Percentiles rank a stretch among this genome's conserved stretches.
Evolutionary conservation across 495 filamentous ascomycete genomes (phyloP).

Genomic region (Podospora anserina): DNA sequence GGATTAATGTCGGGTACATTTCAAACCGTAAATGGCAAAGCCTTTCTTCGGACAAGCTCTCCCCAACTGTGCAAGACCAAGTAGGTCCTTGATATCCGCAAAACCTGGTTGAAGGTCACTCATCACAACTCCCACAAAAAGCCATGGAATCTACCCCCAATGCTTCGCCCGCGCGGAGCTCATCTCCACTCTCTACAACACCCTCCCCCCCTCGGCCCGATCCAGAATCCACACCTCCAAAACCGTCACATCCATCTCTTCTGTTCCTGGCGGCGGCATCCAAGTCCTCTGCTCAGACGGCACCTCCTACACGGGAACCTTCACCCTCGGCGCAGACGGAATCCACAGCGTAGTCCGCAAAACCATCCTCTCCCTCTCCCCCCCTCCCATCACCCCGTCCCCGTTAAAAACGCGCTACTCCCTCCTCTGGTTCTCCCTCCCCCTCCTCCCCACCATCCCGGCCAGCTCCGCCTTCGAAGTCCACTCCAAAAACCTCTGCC

Average conservation of each 20-base stretch:
- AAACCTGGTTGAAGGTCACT: neutral
- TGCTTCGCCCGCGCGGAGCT: conserved; percentile 33
- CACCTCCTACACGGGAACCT: conserved; percentile 35
- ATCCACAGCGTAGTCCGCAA: conserved; percentile 43
- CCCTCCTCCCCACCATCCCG: neutral
- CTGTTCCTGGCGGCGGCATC: conserved; percentile 4
- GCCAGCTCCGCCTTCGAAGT: neutral
- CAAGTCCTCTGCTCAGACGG: conserved; percentile 40
- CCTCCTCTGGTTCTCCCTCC: conserved; percentile 5
- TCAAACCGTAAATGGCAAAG: conserved; percentile 1
- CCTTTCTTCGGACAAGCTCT: conserved; percentile 15
- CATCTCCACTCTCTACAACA: conserved; percentile 33
- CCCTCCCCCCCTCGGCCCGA: conserved; percentile 26
- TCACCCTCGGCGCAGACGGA: conserved; percentile 53
- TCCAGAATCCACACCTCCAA: conserved; percentile 30
- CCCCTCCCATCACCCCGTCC: neutral
- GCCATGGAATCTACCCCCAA: conserved; percentile 34
- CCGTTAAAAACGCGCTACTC: neutral
- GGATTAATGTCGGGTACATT: neutral
- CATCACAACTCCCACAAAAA: neutral
- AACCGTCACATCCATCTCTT: conserved; percentile 26
- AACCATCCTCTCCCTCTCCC: conserved; percentile 15
- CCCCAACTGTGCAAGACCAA: conserved; percentile 23
- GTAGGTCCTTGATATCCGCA: neutral
- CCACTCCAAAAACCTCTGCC: neutral